Conservation (phyloP, 192 early-diverging fungal species). For the Coemansia sp. region DNA sequence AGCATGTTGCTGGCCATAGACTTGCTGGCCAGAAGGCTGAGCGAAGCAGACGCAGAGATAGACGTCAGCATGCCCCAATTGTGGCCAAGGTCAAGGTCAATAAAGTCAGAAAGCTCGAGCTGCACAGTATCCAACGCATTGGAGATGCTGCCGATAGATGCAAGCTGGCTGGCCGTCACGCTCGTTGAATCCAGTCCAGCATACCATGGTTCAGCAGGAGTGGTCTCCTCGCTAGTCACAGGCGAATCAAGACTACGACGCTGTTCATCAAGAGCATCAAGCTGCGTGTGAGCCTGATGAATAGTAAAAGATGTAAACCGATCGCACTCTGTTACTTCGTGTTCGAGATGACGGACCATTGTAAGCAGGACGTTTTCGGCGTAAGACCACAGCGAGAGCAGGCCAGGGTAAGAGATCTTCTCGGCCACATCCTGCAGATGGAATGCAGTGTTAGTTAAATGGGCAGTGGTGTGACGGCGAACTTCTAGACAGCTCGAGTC, state of each 20-base stretch:
- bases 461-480: conserved; percentile 47
- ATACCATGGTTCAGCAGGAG: conserved; percentile 16
- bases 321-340: conserved; percentile 64
- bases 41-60: conserved; percentile 55
- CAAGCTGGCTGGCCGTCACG: conserved; percentile 58
- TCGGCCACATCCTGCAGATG: conserved; percentile 67
- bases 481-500: conserved; percentile 63
- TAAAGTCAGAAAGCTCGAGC: conserved; percentile 59
- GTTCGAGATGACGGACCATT: conserved; percentile 63
- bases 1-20: conserved; percentile 34
- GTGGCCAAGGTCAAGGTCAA: conserved; percentile 63
- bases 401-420: conserved; percentile 75
- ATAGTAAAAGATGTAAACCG: conserved; percentile 55
- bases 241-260: conserved; percentile 32
- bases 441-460: conserved; percentile 59
- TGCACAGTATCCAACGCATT: conserved; percentile 51
- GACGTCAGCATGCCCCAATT: conserved; percentile 60
- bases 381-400: conserved; percentile 84
- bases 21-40: conserved; percentile 50
- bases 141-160: conserved; percentile 51
- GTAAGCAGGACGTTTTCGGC: conserved; percentile 73
- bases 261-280: conserved; percentile 31
- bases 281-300: conserved; percentile 37
- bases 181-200: conserved; percentile 28
- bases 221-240: conserved; percentile 23